These are phyloP conservation scores for Tylopilus felleus DNA, from an alignment of 768 basidiomycete genomes.

Conservation along the genomic window DNA sequence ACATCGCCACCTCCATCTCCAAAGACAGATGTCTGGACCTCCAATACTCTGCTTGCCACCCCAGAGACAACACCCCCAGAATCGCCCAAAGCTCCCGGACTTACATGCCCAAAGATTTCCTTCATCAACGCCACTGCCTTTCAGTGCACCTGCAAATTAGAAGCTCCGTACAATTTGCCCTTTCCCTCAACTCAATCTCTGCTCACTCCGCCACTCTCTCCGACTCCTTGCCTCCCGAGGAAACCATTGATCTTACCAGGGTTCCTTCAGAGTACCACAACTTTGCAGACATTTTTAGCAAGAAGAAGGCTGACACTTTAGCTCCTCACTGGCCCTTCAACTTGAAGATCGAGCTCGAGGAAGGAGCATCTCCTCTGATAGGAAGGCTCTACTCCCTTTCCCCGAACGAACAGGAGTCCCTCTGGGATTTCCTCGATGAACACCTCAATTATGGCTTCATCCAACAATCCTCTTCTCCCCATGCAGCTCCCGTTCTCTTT, in stretches of 20 bases:
- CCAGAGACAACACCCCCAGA: background rate
- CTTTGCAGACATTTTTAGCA: background rate
- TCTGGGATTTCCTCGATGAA: background rate
- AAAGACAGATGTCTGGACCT: no score
- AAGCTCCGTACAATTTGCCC: background rate
- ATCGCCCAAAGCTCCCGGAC: background rate
- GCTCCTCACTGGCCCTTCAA: background rate
- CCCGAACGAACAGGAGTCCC: background rate
- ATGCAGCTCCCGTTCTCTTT: background rate
- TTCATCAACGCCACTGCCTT: background rate
- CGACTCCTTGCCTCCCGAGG: background rate
- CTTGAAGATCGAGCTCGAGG: background rate
- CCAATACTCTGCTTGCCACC: no score
- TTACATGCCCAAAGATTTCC: background rate
- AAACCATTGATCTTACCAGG: background rate
- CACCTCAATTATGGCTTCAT: background rate
- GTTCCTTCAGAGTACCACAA: background rate
- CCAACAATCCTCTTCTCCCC: background rate
- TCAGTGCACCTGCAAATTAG: background rate
- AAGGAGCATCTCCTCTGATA: background rate
- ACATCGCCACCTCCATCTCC: no score
- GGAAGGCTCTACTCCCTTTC: background rate
- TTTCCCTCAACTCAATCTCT: background rate
- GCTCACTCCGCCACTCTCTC: background rate
- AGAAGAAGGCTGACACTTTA: background rate